A percentile compares a stretch with the other conserved stretches of the same genome.
phyloP scores from a whole-genome alignment of 306 rosid species.

The Sphenostylis stenocarpa region DNA sequence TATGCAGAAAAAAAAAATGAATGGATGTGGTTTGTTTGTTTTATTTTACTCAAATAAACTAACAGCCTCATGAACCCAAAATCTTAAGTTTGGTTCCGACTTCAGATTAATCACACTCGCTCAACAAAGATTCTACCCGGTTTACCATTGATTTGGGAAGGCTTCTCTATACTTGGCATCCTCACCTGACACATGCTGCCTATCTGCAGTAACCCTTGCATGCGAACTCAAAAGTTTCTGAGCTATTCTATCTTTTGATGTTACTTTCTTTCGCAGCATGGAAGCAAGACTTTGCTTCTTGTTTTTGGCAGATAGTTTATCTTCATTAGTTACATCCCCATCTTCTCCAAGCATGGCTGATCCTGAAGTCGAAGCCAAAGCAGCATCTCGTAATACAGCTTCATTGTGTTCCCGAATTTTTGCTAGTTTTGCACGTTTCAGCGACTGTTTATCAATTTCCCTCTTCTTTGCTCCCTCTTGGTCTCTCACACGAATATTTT shows the following conservation, averaged over 20 bases:
- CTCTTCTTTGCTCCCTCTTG: conserved; percentile 50
- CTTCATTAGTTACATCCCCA: conserved; percentile 28
- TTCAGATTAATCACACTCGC: conserved; percentile 20
- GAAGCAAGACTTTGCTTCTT: conserved; percentile 71
- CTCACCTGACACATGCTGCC: conserved; percentile 46
- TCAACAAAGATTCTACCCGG: conserved; percentile 1
- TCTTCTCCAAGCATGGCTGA: conserved; percentile 64
- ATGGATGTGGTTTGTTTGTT: neutral
- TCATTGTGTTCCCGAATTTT: conserved; percentile 90
- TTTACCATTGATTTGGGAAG: conserved; percentile 79
- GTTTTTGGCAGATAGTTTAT: conserved; percentile 39
- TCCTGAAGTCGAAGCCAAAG: conserved; percentile 73
- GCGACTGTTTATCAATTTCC: conserved; percentile 50
- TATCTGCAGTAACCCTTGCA: conserved; percentile 49
- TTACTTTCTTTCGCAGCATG: conserved; percentile 78
- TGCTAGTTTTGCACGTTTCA: conserved; percentile 83
- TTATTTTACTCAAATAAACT: neutral
- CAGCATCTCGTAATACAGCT: conserved; percentile 72
- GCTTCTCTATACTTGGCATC: conserved; percentile 71
- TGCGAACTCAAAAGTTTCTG: conserved; percentile 57
- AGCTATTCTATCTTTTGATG: conserved; percentile 72
- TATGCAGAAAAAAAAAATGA: conserved; percentile 11
- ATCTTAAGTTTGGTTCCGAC: conserved; percentile 20
- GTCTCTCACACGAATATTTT: conserved; percentile 73
- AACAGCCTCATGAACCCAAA: conserved; percentile 10